Evolutionary conservation across 768 basidiomycete genomes (phyloP), one percentile per base, ranked within the genome.

Genomic region (Termitomyces sp.): DNA sequence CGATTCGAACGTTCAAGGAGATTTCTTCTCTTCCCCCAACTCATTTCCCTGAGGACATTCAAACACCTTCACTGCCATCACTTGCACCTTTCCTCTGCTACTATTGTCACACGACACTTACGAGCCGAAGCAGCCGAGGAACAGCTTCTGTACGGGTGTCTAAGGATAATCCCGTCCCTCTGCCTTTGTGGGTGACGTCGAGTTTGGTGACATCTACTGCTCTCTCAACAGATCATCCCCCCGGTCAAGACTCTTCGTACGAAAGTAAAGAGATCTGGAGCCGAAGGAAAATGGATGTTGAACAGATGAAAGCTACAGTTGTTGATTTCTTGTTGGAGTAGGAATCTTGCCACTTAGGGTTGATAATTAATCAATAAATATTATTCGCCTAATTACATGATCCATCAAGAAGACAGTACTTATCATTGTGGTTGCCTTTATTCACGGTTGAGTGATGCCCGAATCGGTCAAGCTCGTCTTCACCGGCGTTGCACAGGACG

Each of bases 1-100:
- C 91, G 5, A 87, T 91, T 57, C 81, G 86, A 52, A 79, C 85
- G 1, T 79, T 79, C 48, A 63, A 67, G 20, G 71, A 72, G 57
- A 56, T 59, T 32, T 60, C 68, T 46, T 59, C 66, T 18, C 60
- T 66, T 61, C 61, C 49, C 20, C 61, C 61, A 43, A 40, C 51
- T 28, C 64, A 65, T 40, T 47, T 59, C 20, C 46, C 55, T n/a
- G 52, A 43, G 24, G 38, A 2, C 38, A 26, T 44, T 22, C 18
- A 57, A 13, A 38, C 58, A 10, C 38, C 52, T 35, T 18, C 52
- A 3, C 33, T 51, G 3, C 33, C 41, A 13, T 73, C 73, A 0
- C 68, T 84, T 33, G 67, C 71, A 18, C 64, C 68, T 2, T 61
- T 68, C 30, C 70, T 86, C 18, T 86, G 84, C 61, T 86, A 86